phyloP scores from a whole-genome alignment of 106 monocot species.

The Dendrobium nobile region DNA sequence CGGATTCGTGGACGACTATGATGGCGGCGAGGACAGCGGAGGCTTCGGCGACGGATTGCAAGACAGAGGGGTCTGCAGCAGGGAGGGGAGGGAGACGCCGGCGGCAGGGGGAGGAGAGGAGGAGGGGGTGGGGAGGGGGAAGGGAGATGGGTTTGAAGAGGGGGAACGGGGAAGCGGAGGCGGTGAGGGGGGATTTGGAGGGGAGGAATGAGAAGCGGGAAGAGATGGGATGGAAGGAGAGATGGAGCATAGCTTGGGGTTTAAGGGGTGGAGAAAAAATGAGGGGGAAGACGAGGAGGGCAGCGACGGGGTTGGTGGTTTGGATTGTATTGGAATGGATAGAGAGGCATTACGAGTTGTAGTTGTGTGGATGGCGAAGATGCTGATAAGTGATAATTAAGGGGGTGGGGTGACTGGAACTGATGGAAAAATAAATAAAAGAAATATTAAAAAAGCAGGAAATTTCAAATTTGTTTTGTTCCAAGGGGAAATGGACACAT shows the following conservation, averaged over 20 bases:
- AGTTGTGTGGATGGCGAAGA: not conserved
- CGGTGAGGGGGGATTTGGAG: not conserved
- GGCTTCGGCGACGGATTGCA: constrained; percentile 57
- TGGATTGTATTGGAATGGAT: not conserved
- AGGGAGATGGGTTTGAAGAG: not conserved
- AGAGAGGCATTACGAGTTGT: not conserved
- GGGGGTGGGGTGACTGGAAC: no score
- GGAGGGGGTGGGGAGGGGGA: constrained; percentile 4
- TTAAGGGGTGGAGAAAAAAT: no score
- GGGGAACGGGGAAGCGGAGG: not conserved
- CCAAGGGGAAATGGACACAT: no score
- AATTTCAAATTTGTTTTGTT: no score
- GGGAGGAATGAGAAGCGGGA: not conserved
- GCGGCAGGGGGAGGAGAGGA: not conserved
- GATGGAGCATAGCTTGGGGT: no score
- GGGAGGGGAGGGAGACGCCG: not conserved
- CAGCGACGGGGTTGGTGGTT: not conserved
- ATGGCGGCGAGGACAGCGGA: constrained; percentile 80
- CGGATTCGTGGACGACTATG: constrained; percentile 83
- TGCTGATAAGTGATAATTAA: no score
- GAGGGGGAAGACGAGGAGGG: not conserved
- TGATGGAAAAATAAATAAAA: no score
- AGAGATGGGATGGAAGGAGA: not conserved
- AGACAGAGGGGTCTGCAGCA: constrained; percentile 1
- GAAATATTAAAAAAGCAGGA: no score